Conservation (phyloP, 2,329 filamentous ascomycete species). For the Aureobasidium pullulans region DNA sequence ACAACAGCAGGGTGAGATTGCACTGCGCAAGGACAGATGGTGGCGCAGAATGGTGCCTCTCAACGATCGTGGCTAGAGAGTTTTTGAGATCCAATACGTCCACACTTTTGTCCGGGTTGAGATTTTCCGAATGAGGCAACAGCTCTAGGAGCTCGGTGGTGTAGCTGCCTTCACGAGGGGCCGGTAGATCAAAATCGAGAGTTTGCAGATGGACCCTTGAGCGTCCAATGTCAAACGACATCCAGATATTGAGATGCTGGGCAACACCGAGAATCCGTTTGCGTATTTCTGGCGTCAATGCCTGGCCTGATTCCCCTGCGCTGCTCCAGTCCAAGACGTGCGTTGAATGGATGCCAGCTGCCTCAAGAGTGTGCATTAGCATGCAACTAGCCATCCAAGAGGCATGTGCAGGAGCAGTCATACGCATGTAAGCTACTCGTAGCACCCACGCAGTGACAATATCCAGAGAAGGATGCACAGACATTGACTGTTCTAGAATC, state of each 20-base stretch:
- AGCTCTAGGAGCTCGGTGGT: slow-evolving; percentile 46
- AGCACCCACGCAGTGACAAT: slow-evolving; percentile 47
- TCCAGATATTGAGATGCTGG: slow-evolving; percentile 53
- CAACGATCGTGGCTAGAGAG: slow-evolving; percentile 36
- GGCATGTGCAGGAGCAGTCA: slow-evolving; percentile 46
- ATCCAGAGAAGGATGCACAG: slow-evolving; percentile 31
- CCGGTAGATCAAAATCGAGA: slow-evolving; percentile 36
- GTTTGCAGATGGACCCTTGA: slow-evolving; percentile 45
- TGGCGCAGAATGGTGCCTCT: slow-evolving; percentile 32
- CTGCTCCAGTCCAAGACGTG: slow-evolving; percentile 20
- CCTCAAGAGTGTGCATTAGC: slow-evolving; percentile 52
- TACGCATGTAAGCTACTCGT: slow-evolving; percentile 46
- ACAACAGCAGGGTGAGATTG: slow-evolving; percentile 50
- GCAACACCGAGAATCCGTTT: slow-evolving; percentile 40
- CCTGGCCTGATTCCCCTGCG: slow-evolving; percentile 15
- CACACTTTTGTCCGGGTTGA: slow-evolving; percentile 45
- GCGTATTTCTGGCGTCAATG: neutral
- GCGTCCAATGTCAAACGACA: slow-evolving; percentile 51
- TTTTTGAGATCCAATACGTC: slow-evolving; percentile 37
- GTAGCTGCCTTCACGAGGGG: slow-evolving; percentile 33
- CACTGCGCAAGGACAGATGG: slow-evolving; percentile 45
- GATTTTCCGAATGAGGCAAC: slow-evolving; percentile 45
- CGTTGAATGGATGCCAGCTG: slow-evolving; percentile 42
- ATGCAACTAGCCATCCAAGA: slow-evolving; percentile 53
- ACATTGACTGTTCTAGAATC: slow-evolving; percentile 36